Conservation (phyloP, 345 rosid genomes). For the Brassica incana region DNA sequence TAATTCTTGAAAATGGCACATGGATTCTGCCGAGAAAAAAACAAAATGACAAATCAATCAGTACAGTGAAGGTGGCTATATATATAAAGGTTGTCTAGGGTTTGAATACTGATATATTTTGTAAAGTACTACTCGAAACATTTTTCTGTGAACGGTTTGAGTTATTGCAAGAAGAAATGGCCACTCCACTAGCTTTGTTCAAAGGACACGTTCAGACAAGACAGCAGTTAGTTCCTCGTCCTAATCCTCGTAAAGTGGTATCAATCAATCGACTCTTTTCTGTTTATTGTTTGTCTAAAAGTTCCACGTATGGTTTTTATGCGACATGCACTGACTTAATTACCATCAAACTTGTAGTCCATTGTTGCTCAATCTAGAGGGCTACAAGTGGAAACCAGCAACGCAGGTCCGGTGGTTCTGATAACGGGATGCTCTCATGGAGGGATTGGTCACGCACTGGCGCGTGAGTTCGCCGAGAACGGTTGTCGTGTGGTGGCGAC, state of each 20-base stretch:
- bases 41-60: neutral
- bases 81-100: neutral
- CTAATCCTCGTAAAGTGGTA: neutral
- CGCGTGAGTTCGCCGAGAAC: neutral
- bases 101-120: neutral
- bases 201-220: neutral
- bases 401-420: neutral
- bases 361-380: neutral
- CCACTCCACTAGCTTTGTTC: neutral
- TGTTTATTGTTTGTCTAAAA: neutral
- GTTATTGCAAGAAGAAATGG: neutral
- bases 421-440: neutral
- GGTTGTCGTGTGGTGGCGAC: slow-evolving; percentile 3
- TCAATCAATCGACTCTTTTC: neutral
- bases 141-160: neutral
- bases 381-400: neutral
- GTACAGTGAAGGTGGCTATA: neutral
- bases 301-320: neutral
- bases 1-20: neutral
- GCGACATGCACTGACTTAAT: neutral
- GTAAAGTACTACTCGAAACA: neutral
- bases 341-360: neutral
- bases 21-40: neutral
- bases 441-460: neutral
- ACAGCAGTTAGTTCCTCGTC: neutral